phyloP scores from a whole-genome alignment of 805 yeast genomes.

The Monosporozyma unispora region DNA sequence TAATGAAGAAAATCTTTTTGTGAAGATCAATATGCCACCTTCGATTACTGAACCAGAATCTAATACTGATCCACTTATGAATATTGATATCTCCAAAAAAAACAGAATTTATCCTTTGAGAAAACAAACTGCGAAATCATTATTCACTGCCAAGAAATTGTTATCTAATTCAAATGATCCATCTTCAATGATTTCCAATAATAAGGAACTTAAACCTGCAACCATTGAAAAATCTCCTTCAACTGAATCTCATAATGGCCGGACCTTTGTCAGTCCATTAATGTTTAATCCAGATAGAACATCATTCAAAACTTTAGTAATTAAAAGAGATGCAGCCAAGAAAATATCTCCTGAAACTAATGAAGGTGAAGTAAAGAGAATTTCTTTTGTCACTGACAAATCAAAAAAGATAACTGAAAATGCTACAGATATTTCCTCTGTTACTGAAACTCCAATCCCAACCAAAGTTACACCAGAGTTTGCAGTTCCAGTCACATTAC shows the following conservation, averaged over 20 bases:
- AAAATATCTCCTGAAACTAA: neutral
- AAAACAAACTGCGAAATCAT: constrained; percentile 54
- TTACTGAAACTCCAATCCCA: neutral
- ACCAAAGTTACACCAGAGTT: neutral
- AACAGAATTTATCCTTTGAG: constrained; percentile 51
- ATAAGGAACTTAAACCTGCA: neutral
- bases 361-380: constrained; percentile 4
- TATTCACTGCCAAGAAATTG: constrained; percentile 29
- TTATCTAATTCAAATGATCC: neutral
- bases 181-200: neutral
- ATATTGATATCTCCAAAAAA: constrained; percentile 42
- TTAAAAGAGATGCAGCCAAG: constrained; percentile 17
- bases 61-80: constrained; percentile 35
- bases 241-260: neutral
- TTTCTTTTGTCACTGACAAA: constrained; percentile 4
- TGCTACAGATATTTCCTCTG: neutral
- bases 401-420: neutral
- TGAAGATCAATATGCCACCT: constrained; percentile 28
- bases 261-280: neutral
- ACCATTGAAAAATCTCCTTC: neutral
- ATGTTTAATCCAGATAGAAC: constrained; percentile 24
- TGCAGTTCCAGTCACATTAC: neutral
- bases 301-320: constrained; percentile 23
- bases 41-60: constrained; percentile 31
- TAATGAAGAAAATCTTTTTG: constrained; percentile 52